phyloP scores from a whole-genome alignment of 225 moss, liverwort and hornwort species.

The Bryum argenteum region DNA sequence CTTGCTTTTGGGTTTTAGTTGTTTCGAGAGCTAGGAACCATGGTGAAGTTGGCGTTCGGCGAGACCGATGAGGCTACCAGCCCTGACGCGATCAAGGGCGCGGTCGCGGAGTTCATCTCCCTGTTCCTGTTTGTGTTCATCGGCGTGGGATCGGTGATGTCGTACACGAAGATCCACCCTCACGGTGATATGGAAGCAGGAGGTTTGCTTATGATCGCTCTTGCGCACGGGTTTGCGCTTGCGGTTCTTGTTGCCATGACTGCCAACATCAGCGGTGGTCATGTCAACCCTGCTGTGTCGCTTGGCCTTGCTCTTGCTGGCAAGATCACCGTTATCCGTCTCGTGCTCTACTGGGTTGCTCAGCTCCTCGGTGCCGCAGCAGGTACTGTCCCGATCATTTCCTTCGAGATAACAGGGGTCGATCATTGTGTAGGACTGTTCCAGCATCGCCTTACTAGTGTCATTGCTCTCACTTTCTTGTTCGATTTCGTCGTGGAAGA shows the following conservation, averaged over 20 bases:
- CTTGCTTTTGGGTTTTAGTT: no score
- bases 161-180: slow-evolving; percentile 65
- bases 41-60: slow-evolving; percentile 66
- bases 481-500: no score
- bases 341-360: slow-evolving; percentile 81
- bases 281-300: slow-evolving; percentile 90
- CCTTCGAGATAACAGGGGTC: no score
- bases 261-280: slow-evolving; percentile 87
- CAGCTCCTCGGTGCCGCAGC: slow-evolving; percentile 72
- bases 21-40: not conserved
- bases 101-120: slow-evolving; percentile 86
- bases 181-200: slow-evolving; percentile 37
- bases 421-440: no score
- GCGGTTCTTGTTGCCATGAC: slow-evolving; percentile 67
- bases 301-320: slow-evolving; percentile 77
- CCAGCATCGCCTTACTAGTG: no score
- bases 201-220: slow-evolving; percentile 62
- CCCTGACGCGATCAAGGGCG: slow-evolving; percentile 78
- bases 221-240: slow-evolving; percentile 75
- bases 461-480: no score
- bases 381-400: slow-evolving; percentile 12
- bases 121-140: slow-evolving; percentile 90
- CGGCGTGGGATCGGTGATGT: slow-evolving; percentile 75
- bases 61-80: slow-evolving; percentile 57
- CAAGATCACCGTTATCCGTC: slow-evolving; percentile 78